These are phyloP conservation scores for Fusarium sublunatum DNA, from an alignment of 2,329 filamentous ascomycete genomes.

Conservation along the genomic window DNA sequence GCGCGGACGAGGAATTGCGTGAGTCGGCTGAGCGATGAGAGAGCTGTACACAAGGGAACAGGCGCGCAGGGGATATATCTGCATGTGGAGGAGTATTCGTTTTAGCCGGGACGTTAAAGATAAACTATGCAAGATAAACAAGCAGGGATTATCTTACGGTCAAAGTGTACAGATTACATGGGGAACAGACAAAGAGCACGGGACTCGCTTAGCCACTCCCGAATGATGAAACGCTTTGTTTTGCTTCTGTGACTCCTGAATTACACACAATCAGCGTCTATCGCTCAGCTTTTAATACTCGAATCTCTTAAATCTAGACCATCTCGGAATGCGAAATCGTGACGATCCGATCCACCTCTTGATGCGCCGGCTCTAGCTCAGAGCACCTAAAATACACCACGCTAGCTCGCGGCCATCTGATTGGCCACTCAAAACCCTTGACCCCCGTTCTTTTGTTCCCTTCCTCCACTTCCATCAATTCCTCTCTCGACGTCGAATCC, in stretches of 20 bases:
- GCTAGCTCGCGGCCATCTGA: constrained; percentile 8
- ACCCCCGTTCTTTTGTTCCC: constrained; percentile 2
- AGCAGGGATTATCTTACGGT: constrained; percentile 11
- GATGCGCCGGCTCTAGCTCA: constrained; percentile 23
- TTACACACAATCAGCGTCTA: background rate
- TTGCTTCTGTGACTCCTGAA: background rate
- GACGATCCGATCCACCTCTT: constrained; percentile 5
- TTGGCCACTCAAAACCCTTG: constrained; percentile 15
- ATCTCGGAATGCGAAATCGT: constrained; percentile 28
- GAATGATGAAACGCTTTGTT: background rate
- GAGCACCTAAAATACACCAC: background rate
- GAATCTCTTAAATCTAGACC: constrained; percentile 15
- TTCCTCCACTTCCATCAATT: constrained; percentile 29
- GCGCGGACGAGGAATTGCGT: constrained; percentile 66
- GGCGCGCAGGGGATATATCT: constrained; percentile 71
- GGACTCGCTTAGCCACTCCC: constrained; percentile 8
- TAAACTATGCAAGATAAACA: background rate
- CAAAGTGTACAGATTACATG: constrained; percentile 5
- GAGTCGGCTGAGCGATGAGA: constrained; percentile 66
- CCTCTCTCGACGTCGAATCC: constrained; percentile 14
- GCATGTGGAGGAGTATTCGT: constrained; percentile 70
- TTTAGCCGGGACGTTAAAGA: constrained; percentile 48
- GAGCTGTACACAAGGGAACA: constrained; percentile 72
- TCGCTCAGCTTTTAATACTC: background rate
- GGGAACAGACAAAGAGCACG: constrained; percentile 2